These are phyloP conservation scores for Cytospora mali DNA, from an alignment of 2,329 filamentous ascomycete species.

Conservation along the genomic window DNA sequence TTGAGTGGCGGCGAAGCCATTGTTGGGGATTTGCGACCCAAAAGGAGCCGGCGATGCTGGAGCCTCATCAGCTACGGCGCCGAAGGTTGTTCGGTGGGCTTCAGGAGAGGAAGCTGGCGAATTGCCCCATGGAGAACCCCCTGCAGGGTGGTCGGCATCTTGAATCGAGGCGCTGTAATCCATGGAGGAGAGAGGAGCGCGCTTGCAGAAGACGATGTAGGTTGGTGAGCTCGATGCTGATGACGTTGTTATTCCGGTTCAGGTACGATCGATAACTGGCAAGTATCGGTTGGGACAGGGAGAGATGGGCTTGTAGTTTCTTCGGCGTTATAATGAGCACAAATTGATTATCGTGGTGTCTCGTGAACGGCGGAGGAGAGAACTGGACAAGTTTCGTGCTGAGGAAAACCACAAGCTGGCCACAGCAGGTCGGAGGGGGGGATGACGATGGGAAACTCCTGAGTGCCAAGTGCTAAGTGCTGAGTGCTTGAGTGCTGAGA, in stretches of 20 bases:
- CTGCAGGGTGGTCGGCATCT: conserved; percentile 56
- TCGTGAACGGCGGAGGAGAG: background rate
- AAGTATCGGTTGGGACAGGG: background rate
- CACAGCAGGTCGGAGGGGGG: conserved; percentile 5
- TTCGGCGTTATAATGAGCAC: background rate
- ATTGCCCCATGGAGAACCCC: conserved; percentile 59
- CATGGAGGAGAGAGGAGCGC: conserved; percentile 42
- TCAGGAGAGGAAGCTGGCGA: conserved; percentile 55
- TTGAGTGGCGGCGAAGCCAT: conserved; percentile 44
- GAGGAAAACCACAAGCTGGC: background rate
- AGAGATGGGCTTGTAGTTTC: background rate
- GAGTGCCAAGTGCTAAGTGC: no score
- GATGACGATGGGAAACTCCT: conserved; percentile 19
- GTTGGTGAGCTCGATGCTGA: conserved; percentile 14
- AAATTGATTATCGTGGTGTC: background rate
- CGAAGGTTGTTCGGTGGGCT: conserved; percentile 49
- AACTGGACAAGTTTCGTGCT: background rate
- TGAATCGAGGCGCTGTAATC: conserved; percentile 61
- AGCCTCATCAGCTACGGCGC: conserved; percentile 43
- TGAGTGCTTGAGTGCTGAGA: conserved; percentile 6
- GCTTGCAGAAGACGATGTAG: background rate
- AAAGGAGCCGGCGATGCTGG: conserved; percentile 47
- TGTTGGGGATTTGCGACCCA: conserved; percentile 44
- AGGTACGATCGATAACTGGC: conserved; percentile 2
- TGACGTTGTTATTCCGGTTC: conserved; percentile 29